These are phyloP conservation scores for Myxozyma neotropica DNA, from an alignment of 805 yeast genomes.

Conservation along the genomic window DNA sequence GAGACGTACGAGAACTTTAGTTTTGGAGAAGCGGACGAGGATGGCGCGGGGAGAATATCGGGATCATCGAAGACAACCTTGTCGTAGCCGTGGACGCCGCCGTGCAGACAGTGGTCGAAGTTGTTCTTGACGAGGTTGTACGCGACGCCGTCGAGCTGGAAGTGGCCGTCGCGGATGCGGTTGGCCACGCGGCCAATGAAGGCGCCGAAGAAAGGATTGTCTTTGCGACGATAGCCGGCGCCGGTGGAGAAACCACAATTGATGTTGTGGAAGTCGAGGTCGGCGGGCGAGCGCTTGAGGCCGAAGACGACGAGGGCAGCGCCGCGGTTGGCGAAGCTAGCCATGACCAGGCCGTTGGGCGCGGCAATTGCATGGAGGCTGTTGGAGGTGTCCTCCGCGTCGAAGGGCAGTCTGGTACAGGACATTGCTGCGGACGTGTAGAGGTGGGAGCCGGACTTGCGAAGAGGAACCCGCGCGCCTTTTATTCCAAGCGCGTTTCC, in stretches of 20 bases:
- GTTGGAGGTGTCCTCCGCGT: slow-evolving; percentile 17
- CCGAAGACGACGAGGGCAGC: slow-evolving; percentile 18
- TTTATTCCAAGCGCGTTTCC: neutral
- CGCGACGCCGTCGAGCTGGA: slow-evolving; percentile 47
- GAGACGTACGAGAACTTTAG: slow-evolving; percentile 50
- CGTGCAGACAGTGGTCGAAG: slow-evolving; percentile 52
- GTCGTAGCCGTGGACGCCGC: slow-evolving; percentile 58
- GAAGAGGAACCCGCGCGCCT: too few species aligned
- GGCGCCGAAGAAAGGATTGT: slow-evolving; percentile 62
- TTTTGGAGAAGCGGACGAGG: slow-evolving; percentile 40
- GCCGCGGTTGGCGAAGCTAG: slow-evolving; percentile 30
- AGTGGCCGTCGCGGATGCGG: slow-evolving; percentile 53
- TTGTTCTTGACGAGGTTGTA: slow-evolving; percentile 52
- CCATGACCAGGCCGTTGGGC: slow-evolving; percentile 22
- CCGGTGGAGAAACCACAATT: slow-evolving; percentile 13
- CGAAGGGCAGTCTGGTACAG: too few species aligned
- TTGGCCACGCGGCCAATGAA: slow-evolving; percentile 69
- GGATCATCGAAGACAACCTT: slow-evolving; percentile 58
- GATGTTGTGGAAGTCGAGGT: slow-evolving; percentile 21
- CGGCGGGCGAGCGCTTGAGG: slow-evolving; percentile 9
- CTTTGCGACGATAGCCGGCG: slow-evolving; percentile 38
- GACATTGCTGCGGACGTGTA: too few species aligned
- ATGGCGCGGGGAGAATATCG: slow-evolving; percentile 43
- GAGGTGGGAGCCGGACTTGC: too few species aligned
- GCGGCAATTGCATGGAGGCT: slow-evolving; percentile 21